Evolutionary conservation across 306 rosid genomes (phyloP), one percentile per base, ranked within the genome.

Genomic region (Heteromeles arbutifolia): DNA sequence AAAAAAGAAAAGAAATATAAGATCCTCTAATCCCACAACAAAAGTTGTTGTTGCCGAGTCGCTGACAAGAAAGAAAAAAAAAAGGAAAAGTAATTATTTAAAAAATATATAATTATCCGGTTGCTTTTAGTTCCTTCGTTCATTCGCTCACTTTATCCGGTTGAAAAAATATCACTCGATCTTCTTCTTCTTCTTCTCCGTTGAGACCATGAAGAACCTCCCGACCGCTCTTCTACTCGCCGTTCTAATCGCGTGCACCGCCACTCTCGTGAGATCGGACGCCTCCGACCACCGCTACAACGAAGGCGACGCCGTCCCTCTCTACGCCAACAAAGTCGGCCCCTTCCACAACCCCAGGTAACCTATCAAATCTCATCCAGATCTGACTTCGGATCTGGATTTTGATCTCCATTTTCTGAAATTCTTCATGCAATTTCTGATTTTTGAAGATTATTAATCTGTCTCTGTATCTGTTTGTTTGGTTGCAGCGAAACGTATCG

Each of bases 271-370:
- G 5, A 85, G 87, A 82, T 90, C 96, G 14, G 93, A 88, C 59
- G 86, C 78, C 74, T 90, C 96, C 74, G 79, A 90, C 79, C 91
- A 90, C 74, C 91, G 90, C 73, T 90, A 82, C 89, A 79, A 69
- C 68, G 91, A 88, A 2, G 87, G 84, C 26, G 93, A 88, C 5
- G 1, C 50, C 18, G 93, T 90, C 65, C 96, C 96, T 28, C 90
- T 90, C 39, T 90, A 90, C 86, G 91, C 96, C 76, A 90, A 90
- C 74, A 90, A 90, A 84, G 96, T 90, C 45, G 96, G 96, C 31
- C 96, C 96, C 50, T 90, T 90, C 79, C 96, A 90, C 87, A 90
- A 90, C 73, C 96, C 96, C 79, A 90, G 96, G 96, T 88, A 66
- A 18, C 61, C 3, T 28, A 12, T 70, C 71, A n/a, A 43, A 24